Base-by-base conservation (phyloP, 23 red algal genomes). In the Gracilaria domingensis region DNA sequence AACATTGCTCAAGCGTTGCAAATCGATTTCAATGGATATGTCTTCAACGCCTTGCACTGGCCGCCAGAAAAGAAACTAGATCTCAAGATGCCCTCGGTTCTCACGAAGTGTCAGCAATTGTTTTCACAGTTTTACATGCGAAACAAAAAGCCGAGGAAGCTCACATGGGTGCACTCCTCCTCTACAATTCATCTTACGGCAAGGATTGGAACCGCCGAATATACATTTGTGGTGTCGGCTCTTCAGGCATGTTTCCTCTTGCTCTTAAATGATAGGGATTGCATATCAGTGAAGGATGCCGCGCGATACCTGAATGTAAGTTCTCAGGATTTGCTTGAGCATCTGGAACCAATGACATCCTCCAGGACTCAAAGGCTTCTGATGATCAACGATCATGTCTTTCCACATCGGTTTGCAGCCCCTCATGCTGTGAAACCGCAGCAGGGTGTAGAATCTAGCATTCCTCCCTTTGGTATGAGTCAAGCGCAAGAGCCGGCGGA, bases 201-300 rank as follows among this genome's bases (percentile, higher is more conserved):
- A 59, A 80, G 50, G 57, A 40, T 90, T 12, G 37, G 39, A 34
- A 18, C 9, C 16, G 54, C 32, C 20, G 62, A 83, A n/a, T 88
- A 98, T 65, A 50, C 88, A 12, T 49, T 87, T 18, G 58, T 74
- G 60, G 60, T 94, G 66, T 91, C 81, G 8, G 75, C 91, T 1
- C 83, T 83, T n/a, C 95, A 98, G 57, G 84, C 89, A 13, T 87
- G 86, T 62, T 49, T 94, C 13, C 88, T 98, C 17, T 58, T 98
- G 51, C 84, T 93, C 21, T 91, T 98, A 23, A 92, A 98, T 82
- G 72, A 93, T 8, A 30, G 70, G 33, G 83, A 89, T 60, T 35
- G 61, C 12, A 84, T 97, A 70, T 84, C 57, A 33, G 87, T 97
- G 34, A 83, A 77, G 28, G 87, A 79, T 35, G 85, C 90, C 24